Base-by-base conservation (phyloP, 306 rosid species). In the Rosa persica region DNA sequence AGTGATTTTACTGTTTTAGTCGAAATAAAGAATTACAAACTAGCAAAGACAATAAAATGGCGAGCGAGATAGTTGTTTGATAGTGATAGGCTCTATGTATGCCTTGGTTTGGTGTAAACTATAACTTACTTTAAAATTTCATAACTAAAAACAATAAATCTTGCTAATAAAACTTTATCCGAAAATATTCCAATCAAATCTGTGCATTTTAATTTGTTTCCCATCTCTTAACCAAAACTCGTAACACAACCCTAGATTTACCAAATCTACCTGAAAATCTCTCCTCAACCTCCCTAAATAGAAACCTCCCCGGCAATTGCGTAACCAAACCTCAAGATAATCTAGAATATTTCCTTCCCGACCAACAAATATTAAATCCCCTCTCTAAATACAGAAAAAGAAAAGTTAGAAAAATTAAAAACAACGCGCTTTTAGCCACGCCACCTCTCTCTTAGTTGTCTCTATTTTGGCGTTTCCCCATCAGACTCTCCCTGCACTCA, bases 391-490 rank as follows among this genome's bases (percentile, higher is more conserved):
- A 30, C 36, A 30, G 3, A 30, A 30, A 30, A 30, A 30, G 12
- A 38, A 13, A 48, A 38, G 19, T 44, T 8, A 4, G 47, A 13
- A 5, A 34, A 34, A 42, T 49, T 1, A 7, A 44, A 27, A 55
- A 42, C 23, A 23, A 85, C 88, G 83, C 90, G 88, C 81, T 83
- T 79, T 86, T n/a, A 43, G 77, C 64, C 36, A 38, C 84, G 42
- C 73, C 73, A 79, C 76, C 12, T 7, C 46, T 2, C 8, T 7
- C 44, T 42, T 77, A 43, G 78, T 79, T 73, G 81, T 83, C 81
- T 38, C 57, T 48, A 76, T 48, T 27, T 77, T 79, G 80, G 83
- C 80, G 74, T 79, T 23, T 30, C 36, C 2, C 36, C 2, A 3
- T 30, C 36, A 2, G 36, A 73, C 65, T 22, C 65, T 30, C 54